Base-by-base conservation (phyloP, 805 yeast species). In the Jamesozyma gamospora region DNA sequence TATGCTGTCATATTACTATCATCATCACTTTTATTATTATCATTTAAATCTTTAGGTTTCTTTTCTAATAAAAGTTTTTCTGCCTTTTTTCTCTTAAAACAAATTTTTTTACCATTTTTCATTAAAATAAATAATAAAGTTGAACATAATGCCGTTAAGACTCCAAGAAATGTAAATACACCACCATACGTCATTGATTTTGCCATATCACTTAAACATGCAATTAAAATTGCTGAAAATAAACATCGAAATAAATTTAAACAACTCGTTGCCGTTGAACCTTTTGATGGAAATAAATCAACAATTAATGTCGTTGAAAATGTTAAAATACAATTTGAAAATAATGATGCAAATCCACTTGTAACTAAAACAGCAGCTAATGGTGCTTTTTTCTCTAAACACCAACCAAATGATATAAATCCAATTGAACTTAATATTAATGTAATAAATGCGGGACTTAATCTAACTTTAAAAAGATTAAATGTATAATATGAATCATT, bases 251-350 rank as follows among this genome's bases (percentile, higher is more conserved):
- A 67, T 24, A 86, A 62, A 52, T 87, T 87, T 45, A 80, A 67
- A 36, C 82, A 69, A 9, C 92, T 80, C 1, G 85, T 72, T 4
- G 88, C 80, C 3, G 90, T 74, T 0, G 94, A 83, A 1, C 86
- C 70, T 35, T 71, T 71, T 3, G 68, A 58, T 0, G 95, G 94
- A 45, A 71, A 78, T 41, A 85, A 54, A 52, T 87, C 95, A n/a
- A 85, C 82, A 40, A 84, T 56, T 31, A 86, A 59, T 0, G 92
- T 82, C 1, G 79, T 71, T 3, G 77, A 67, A 27, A 74, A 68
- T 13, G 80, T 69, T 30, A 81, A 51, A 32, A 77, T 71, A 37
- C 75, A 72, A 47, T 79, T 71, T 4, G 79, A 66, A n/a, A 78
- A 69, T 43, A 69, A 58, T 6, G 88, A 76, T 2, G 75, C 66